These are phyloP conservation scores for Aspergillus aculeatus DNA, from an alignment of 2,329 filamentous ascomycete genomes.

Conservation along the genomic window DNA sequence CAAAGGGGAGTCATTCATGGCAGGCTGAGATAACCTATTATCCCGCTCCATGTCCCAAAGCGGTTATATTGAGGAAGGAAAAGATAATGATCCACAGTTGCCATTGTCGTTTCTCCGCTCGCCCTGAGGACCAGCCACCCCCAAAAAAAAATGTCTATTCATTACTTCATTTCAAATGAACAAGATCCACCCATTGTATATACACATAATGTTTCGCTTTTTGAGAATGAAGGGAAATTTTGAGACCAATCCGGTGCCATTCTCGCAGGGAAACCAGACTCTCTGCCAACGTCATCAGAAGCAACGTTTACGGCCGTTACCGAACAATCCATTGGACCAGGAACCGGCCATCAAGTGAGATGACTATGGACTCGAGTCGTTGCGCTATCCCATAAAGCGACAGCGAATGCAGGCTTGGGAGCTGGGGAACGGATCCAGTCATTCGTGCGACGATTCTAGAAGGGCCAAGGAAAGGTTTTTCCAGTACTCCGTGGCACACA, in stretches of 20 bases:
- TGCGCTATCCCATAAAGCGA: not conserved
- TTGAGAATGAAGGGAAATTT: not conserved
- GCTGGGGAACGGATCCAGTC: not conserved
- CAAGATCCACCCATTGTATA: not conserved
- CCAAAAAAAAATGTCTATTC: not conserved
- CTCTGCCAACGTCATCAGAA: not conserved
- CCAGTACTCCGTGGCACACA: not conserved
- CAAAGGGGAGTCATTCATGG: not conserved
- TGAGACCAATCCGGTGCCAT: not conserved
- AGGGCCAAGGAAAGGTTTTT: not conserved
- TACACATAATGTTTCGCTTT: constrained; percentile 1
- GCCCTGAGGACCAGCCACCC: constrained; percentile 3
- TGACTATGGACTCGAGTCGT: not conserved
- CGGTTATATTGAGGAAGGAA: constrained; percentile 24
- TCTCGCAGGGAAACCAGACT: not conserved
- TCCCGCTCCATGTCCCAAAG: constrained; percentile 9
- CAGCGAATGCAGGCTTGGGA: not conserved
- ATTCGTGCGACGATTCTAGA: not conserved
- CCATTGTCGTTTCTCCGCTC: constrained; percentile 21
- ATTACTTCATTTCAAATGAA: constrained; percentile 12
- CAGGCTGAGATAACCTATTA: not conserved
- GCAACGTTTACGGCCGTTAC: not conserved
- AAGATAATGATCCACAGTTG: constrained; percentile 20
- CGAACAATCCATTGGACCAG: not conserved
- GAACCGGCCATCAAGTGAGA: not conserved